Base-by-base conservation (phyloP, 2,329 filamentous ascomycete genomes). In the Cyanodermella asteris region DNA sequence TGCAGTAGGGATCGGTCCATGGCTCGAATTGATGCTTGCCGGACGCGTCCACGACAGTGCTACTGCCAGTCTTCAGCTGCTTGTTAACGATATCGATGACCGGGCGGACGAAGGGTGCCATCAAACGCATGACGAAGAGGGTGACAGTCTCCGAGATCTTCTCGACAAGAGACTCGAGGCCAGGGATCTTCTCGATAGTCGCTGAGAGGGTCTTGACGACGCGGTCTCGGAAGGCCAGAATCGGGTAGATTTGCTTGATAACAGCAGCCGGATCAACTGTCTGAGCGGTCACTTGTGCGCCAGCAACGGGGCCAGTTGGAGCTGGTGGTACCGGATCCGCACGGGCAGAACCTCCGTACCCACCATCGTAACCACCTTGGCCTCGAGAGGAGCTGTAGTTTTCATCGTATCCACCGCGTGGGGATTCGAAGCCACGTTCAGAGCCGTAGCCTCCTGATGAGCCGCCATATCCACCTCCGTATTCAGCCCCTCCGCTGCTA, bases 151-250 rank as follows among this genome's bases (percentile, higher is more conserved):
- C n/a, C 18, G 10, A 19, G 7, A 13, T 19, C 12, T 91, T 69
- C 50, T 91, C 80, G 28, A 91, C 63, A 20, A 91, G 58, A 37
- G 90, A 73, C 26, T 78, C 77, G 11, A 93, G 55, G 19, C 91
- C 60, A 0, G 82, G 82, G 20, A 93, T 81, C 36, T 76, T 71
- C 47, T 90, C 76, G 31, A 91, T 71, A 8, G 77, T 70, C 38
- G 72, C 57, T 23, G 66, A 65, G 39, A 93, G 82, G 25, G 51
- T 54, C 53, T 84, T 71, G 61, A 93, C 70, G 31, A 91, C 56
- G 24, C 84, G 69, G 44, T 93, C 82, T 41, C 93, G 82, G 57
- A 81, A 91, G 45, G 91, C 63, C 31, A 93, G 73, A 34, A 80
- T 74, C 2, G 84, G 82, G 56, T 84, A 84, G 36, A 93, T 72